A percentile compares a stretch with the other conserved stretches of the same genome.
phyloP scores from a whole-genome alignment of 805 yeast species.

The Candida arabinofermentans region DNA sequence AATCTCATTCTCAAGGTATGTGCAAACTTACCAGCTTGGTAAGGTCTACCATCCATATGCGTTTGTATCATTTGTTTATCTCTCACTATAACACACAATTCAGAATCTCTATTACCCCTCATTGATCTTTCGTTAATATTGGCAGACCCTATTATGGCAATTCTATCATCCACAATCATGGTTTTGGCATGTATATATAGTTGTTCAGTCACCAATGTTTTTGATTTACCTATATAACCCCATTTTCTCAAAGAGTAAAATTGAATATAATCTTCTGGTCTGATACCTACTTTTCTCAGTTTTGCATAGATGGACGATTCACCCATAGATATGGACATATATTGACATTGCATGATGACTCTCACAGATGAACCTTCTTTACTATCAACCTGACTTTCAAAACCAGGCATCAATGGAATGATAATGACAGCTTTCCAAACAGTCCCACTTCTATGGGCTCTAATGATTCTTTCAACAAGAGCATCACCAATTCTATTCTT shows the following conservation, averaged over 20 bases:
- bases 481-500: slow-evolving; percentile 95
- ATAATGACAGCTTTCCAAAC: slow-evolving; percentile 88
- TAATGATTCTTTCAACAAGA: slow-evolving; percentile 88
- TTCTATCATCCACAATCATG: slow-evolving; percentile 87
- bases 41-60: slow-evolving; percentile 78
- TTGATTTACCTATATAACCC: slow-evolving; percentile 82
- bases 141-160: slow-evolving; percentile 95
- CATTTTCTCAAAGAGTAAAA: slow-evolving; percentile 91
- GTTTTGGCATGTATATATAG: slow-evolving; percentile 91
- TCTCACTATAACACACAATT: slow-evolving; percentile 83
- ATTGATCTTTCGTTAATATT: slow-evolving; percentile 95
- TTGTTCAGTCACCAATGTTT: slow-evolving; percentile 80
- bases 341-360: slow-evolving; percentile 95
- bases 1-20: slow-evolving; percentile 83
- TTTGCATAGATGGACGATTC: slow-evolving; percentile 82
- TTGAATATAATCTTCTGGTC: slow-evolving; percentile 87
- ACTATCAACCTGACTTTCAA: slow-evolving; percentile 86
- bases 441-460: slow-evolving; percentile 75
- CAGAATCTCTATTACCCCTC: slow-evolving; percentile 93
- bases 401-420: slow-evolving; percentile 97
- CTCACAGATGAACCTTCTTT: slow-evolving; percentile 95
- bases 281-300: slow-evolving; percentile 71
- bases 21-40: slow-evolving; percentile 80
- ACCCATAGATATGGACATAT: slow-evolving; percentile 89
- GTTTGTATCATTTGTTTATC: slow-evolving; percentile 72